These are phyloP conservation scores for Solanum sitiens DNA, from an alignment of 257 asterid genomes.

Conservation along the genomic window DNA sequence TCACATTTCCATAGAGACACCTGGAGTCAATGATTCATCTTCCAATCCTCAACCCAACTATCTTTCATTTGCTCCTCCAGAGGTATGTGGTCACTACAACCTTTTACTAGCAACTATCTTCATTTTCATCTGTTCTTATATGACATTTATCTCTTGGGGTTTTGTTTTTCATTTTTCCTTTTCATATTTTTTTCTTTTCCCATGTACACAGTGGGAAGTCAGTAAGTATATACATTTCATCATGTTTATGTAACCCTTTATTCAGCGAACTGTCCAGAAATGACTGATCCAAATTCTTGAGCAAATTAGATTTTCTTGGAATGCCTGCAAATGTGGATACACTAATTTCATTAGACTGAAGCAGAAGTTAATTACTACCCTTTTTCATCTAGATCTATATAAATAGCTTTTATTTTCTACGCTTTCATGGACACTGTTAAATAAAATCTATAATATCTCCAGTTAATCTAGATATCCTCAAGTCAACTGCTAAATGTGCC, in stretches of 20 bases:
- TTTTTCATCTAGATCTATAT: background rate
- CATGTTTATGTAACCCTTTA: background rate
- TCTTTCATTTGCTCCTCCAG: conserved; percentile 88
- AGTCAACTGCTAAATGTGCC: background rate
- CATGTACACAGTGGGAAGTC: background rate
- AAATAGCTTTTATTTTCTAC: background rate
- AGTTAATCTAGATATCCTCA: background rate
- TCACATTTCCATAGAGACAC: conserved; percentile 38
- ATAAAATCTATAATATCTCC: background rate
- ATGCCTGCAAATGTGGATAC: background rate
- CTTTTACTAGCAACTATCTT: background rate
- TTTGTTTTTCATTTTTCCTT: background rate
- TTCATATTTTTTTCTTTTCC: background rate
- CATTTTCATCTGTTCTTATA: background rate
- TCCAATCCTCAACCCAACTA: conserved; percentile 34
- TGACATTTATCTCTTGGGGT: background rate
- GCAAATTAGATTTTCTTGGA: background rate
- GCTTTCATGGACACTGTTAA: background rate
- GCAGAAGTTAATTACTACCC: background rate
- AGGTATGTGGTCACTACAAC: conserved; percentile 32
- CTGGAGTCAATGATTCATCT: conserved; percentile 36
- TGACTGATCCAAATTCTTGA: background rate
- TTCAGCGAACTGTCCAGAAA: background rate
- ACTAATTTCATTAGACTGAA: background rate
- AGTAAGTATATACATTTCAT: background rate